Evolutionary conservation across 441 rosid species (phyloP).

Genomic region (Eutrema salsugineum): DNA sequence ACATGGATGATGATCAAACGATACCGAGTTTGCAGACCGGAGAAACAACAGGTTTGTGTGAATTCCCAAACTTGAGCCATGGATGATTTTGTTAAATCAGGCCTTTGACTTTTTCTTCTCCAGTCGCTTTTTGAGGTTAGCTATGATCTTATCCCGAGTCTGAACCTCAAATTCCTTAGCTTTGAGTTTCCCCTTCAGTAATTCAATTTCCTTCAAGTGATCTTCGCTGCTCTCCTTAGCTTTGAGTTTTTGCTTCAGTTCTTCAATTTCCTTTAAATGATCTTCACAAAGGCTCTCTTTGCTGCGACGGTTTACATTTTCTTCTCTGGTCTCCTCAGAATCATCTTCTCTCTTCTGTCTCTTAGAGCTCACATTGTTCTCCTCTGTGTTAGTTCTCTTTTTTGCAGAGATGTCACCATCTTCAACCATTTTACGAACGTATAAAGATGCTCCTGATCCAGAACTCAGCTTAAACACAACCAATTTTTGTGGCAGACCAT

Average conservation of each 20-base stretch:
- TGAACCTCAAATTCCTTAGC: conserved; percentile 42
- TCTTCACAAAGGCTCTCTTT: background rate
- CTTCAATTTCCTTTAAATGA: conserved; percentile 49
- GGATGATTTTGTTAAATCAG: background rate
- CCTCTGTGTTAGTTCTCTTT: conserved; percentile 39
- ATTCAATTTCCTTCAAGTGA: conserved; percentile 47
- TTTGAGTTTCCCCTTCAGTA: conserved; percentile 43
- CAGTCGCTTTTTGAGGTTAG: conserved; percentile 32
- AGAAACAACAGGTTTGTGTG: background rate
- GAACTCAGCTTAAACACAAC: conserved; percentile 33
- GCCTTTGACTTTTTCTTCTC: conserved; percentile 7
- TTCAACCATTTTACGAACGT: conserved; percentile 50
- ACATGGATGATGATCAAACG: background rate
- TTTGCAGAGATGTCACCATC: conserved; percentile 26
- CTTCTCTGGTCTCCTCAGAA: conserved; percentile 16
- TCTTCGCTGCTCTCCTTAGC: conserved; percentile 30
- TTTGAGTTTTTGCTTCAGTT: conserved; percentile 40
- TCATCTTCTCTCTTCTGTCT: conserved; percentile 34
- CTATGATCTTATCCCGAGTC: conserved; percentile 49
- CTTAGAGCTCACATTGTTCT: conserved; percentile 33
- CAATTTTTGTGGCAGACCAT: conserved; percentile 61
- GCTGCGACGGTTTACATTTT: background rate
- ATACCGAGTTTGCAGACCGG: background rate
- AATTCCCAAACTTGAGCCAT: background rate
- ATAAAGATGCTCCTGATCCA: conserved; percentile 39